These are phyloP conservation scores for Penicillium sp. DNA, from an alignment of 2,329 filamentous ascomycete genomes.

Conservation along the genomic window DNA sequence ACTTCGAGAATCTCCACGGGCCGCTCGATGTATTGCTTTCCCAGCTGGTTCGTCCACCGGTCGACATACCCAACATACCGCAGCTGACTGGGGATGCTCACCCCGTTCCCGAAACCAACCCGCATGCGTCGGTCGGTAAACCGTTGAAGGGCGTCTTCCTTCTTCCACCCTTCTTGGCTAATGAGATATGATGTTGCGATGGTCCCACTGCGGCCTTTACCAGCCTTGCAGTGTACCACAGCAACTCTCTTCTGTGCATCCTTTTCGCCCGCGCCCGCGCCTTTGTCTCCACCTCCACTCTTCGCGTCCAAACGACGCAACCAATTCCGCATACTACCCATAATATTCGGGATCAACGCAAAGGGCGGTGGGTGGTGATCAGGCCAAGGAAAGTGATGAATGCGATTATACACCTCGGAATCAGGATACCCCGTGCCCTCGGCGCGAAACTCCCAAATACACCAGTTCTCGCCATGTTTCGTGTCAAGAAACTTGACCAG, in stretches of 20 bases:
- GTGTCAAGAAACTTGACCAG: conserved; percentile 85
- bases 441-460: conserved; percentile 96
- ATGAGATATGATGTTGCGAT: conserved; percentile 88
- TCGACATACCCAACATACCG: conserved; percentile 88
- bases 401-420: conserved; percentile 77
- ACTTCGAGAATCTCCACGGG: conserved; percentile 84
- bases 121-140: conserved; percentile 88
- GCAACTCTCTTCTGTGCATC: conserved; percentile 62
- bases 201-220: conserved; percentile 90
- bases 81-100: conserved; percentile 90
- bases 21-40: conserved; percentile 79
- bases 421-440: conserved; percentile 97
- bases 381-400: conserved; percentile 92
- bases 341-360: conserved; percentile 79
- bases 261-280: neutral
- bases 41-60: conserved; percentile 71
- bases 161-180: conserved; percentile 74
- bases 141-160: conserved; percentile 63
- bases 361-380: conserved; percentile 98
- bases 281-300: conserved; percentile 11
- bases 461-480: conserved; percentile 82
- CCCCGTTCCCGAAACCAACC: conserved; percentile 81
- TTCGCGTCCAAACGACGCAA: conserved; percentile 50
- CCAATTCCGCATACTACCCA: conserved; percentile 93
- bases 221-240: conserved; percentile 96